Evolutionary conservation across 331 rosid species (phyloP).

Genomic region (Cucumis variabilis): DNA sequence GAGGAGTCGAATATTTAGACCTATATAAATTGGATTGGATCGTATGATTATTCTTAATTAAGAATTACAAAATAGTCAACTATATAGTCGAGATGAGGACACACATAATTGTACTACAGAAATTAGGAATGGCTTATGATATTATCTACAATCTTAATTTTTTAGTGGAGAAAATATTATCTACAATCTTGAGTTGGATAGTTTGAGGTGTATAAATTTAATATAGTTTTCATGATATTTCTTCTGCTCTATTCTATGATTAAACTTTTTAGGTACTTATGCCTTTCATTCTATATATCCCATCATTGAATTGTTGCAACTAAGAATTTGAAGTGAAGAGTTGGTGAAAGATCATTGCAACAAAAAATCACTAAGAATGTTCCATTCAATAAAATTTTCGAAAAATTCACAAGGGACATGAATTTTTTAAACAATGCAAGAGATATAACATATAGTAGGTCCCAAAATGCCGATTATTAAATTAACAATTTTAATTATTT

Average conservation of each 20-base stretch:
- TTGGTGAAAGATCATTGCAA: neutral
- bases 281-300: neutral
- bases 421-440: neutral
- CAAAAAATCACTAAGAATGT: neutral
- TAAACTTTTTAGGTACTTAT: neutral
- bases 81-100: neutral
- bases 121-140: neutral
- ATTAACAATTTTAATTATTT: neutral
- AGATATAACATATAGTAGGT: neutral
- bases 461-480: neutral
- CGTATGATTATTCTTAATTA: too few species aligned
- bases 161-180: too few species aligned
- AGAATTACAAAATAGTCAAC: too few species aligned
- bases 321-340: neutral
- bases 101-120: neutral
- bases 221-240: neutral
- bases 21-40: too few species aligned
- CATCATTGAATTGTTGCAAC: neutral
- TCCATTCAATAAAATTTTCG: neutral
- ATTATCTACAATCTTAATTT: too few species aligned
- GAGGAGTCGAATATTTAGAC: too few species aligned
- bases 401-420: neutral
- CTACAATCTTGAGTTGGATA: neutral
- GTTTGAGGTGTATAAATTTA: neutral
- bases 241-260: neutral